Conservation (phyloP, 352 stramenopile genomes). For the Globisporangium camurandrum region DNA sequence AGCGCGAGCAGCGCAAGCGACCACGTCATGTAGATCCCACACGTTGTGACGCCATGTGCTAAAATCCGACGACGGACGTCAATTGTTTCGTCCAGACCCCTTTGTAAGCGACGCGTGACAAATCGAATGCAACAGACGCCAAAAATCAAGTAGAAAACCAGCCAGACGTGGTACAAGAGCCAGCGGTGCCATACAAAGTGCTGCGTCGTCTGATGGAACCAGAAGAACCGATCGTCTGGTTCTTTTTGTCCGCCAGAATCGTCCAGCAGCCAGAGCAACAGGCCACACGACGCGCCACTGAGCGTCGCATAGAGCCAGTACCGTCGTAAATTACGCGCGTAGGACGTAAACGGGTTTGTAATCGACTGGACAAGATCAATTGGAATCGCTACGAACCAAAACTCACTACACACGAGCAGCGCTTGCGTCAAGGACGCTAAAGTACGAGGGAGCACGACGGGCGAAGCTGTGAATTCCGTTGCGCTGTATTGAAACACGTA, state of each 20-base stretch:
- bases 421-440: slow-evolving; percentile 65
- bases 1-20: slow-evolving; percentile 63
- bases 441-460: slow-evolving; percentile 46
- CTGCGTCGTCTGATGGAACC: slow-evolving; percentile 78
- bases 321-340: slow-evolving; percentile 70
- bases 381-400: slow-evolving; percentile 87
- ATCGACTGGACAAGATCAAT: slow-evolving; percentile 87
- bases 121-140: slow-evolving; percentile 65
- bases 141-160: slow-evolving; percentile 74
- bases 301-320: slow-evolving; percentile 83
- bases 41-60: slow-evolving; percentile 70
- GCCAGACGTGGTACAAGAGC: slow-evolving; percentile 78
- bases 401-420: slow-evolving; percentile 77
- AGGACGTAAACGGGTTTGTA: slow-evolving; percentile 86
- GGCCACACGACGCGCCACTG: slow-evolving; percentile 55
- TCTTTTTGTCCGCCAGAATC: slow-evolving; percentile 22
- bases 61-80: slow-evolving; percentile 74
- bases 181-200: slow-evolving; percentile 79
- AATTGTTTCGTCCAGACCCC: slow-evolving; percentile 80
- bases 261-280: slow-evolving; percentile 58
- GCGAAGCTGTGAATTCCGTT: slow-evolving; percentile 47
- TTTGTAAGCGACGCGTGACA: slow-evolving; percentile 62
- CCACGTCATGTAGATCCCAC: slow-evolving; percentile 81
- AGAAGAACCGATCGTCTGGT: slow-evolving; percentile 45
- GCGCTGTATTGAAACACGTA: slow-evolving; percentile 74